A percentile compares a stretch with the other conserved stretches of the same genome.
Evolutionary conservation across 805 yeast species (phyloP).

Genomic region (Metschnikowia anglica): DNA sequence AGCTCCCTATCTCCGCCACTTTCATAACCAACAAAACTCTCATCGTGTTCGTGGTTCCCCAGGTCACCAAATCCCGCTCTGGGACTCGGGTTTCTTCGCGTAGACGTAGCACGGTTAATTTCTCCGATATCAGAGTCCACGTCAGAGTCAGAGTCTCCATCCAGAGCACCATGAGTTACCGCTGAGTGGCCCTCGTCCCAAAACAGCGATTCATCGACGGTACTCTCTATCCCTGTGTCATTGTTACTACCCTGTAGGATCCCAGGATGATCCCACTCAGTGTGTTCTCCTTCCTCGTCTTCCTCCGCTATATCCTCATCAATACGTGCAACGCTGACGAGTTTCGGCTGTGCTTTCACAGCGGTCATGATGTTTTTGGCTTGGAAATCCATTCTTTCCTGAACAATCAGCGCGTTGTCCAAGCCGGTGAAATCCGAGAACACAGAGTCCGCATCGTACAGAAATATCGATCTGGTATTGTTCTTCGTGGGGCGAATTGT

Average conservation of each 20-base stretch:
- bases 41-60: neutral
- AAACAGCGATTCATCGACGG: neutral
- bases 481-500: constrained; percentile 55
- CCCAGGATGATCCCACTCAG: no score
- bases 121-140: constrained; percentile 49
- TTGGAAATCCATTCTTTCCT: constrained; percentile 35
- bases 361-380: constrained; percentile 62
- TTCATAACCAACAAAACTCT: neutral
- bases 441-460: constrained; percentile 41
- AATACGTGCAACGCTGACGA: constrained; percentile 56
- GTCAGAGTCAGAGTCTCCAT: constrained; percentile 30
- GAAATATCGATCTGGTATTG: constrained; percentile 44
- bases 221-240: neutral
- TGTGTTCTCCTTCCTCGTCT: constrained; percentile 19
- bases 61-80: constrained; percentile 3
- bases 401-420: constrained; percentile 48
- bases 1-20: no score
- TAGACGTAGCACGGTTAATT: constrained; percentile 39
- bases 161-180: constrained; percentile 1
- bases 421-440: constrained; percentile 45
- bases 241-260: no score
- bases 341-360: constrained; percentile 68
- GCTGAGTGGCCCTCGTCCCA: constrained; percentile 1
- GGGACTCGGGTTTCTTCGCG: constrained; percentile 4
- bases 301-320: constrained; percentile 43